Conservation (phyloP, 116 monocot species). For the Iris pallida region DNA sequence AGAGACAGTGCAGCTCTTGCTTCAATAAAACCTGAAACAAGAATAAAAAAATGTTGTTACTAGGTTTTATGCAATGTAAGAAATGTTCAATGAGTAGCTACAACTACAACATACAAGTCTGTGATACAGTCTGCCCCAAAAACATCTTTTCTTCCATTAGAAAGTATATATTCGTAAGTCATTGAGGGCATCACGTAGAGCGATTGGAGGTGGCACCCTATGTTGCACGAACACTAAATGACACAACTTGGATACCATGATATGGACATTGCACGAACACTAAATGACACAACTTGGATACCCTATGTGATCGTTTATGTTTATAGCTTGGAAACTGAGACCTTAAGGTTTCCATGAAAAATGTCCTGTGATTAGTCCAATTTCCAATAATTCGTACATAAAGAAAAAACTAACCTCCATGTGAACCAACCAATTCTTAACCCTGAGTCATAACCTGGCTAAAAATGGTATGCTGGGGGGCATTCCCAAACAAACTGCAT, state of each 20-base stretch:
- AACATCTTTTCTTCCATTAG: conserved; percentile 42
- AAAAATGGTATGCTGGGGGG: conserved; percentile 80
- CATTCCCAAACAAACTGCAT: conserved; percentile 89
- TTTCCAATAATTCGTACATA: background rate
- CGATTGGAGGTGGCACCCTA: too few species aligned
- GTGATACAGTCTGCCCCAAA: conserved; percentile 29
- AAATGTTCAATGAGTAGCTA: conserved; percentile 2
- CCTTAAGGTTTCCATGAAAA: background rate
- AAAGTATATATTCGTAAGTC: background rate
- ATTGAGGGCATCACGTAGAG: background rate
- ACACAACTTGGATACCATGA: too few species aligned
- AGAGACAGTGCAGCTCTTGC: conserved; percentile 84
- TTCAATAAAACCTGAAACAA: conserved; percentile 67
- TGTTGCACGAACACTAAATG: too few species aligned
- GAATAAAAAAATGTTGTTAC: background rate
- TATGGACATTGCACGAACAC: background rate
- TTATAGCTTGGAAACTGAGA: background rate
- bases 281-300: background rate
- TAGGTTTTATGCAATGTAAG: too few species aligned
- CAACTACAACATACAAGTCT: conserved; percentile 26
- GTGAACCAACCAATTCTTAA: conserved; percentile 75
- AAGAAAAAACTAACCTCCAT: conserved; percentile 51
- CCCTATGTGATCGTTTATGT: background rate
- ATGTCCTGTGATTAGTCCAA: background rate
- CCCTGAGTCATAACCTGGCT: conserved; percentile 76